These are phyloP conservation scores for Penicillium polonicum DNA, from an alignment of 2,329 filamentous ascomycete genomes.

Conservation along the genomic window DNA sequence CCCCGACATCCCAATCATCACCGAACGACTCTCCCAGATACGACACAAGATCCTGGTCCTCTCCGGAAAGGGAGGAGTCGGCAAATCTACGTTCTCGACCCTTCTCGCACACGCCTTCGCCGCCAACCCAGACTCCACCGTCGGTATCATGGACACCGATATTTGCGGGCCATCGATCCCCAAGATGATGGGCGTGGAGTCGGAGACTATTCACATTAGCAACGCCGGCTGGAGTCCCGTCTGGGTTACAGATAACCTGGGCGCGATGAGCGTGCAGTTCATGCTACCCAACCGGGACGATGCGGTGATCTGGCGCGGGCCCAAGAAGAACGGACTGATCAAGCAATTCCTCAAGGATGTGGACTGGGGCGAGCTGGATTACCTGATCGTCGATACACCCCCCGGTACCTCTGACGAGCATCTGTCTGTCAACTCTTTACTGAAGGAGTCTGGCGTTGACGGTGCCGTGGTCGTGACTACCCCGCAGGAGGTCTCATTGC, in stretches of 20 bases:
- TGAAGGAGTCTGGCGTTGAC: conserved; percentile 88
- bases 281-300: conserved; percentile 94
- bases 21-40: conserved; percentile 74
- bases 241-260: conserved; percentile 91
- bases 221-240: conserved; percentile 90
- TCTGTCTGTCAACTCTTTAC: conserved; percentile 84
- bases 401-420: conserved; percentile 96
- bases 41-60: conserved; percentile 91
- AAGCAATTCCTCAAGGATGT: conserved; percentile 98
- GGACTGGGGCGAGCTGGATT: conserved; percentile 94
- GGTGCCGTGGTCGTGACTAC: conserved; percentile 92
- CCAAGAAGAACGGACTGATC: conserved; percentile 98
- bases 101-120: conserved; percentile 89
- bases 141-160: conserved; percentile 97
- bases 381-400: conserved; percentile 89
- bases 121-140: conserved; percentile 70
- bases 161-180: conserved; percentile 95
- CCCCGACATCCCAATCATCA: conserved; percentile 87
- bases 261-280: conserved; percentile 97
- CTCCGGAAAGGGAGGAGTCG: conserved; percentile 93
- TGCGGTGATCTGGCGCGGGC: conserved; percentile 93
- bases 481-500: conserved; percentile 85
- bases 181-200: conserved; percentile 97
- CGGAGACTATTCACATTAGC: conserved; percentile 89
- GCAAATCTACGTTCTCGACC: conserved; percentile 90